Evolutionary conservation across 306 rosid genomes (phyloP), one percentile per base, ranked within the genome.

Genomic region (Quercus glauca): DNA sequence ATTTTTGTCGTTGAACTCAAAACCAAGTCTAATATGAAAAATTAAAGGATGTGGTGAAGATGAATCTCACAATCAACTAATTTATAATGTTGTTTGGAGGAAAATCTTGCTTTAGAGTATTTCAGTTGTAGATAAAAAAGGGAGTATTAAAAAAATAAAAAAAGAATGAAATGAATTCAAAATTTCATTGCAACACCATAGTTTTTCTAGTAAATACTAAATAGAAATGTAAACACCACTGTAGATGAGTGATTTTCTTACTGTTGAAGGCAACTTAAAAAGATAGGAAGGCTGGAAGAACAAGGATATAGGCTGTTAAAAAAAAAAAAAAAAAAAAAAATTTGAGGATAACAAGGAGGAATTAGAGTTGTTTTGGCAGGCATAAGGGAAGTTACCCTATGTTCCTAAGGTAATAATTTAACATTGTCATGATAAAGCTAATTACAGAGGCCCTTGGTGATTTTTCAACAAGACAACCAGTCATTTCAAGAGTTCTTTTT

Each of bases 31-130:
- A 81, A 33, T 75, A 55, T 63, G 68, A 75, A 60, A 71, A 55
- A 81, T 19, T 71, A 79, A 69, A 5, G 8, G 65, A 61, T 19
- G 77, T 20, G 26, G 76, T 69, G 33, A 79, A 79, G 45, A 31
- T 69, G 53, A 79, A 35, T 6, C 64, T 31, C 29, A 53, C 4
- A 73, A 76, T 69, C 52, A 65, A 79, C 6, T 8, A 26, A 61
- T 6, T 26, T 73, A 79, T 72, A 58, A 71, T 45, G 60, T 45
- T 31, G 69, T 52, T 57, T 37, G 73, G 41, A 58, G 68, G 43
- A 78, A 80, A 78, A 63, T n/a, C 31, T 63, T 45, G 21, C 65
- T 67, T 75, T 61, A 70, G 73, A 73, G 73, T 69, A 28, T n/a
- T 18, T 67, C 26, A 28, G 28, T 19, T 67, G 23, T 19, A 67